Percentiles rank a stretch among this genome's conserved stretches.
Conservation (phyloP, 257 asterid species). For the Echites panduratus region DNA sequence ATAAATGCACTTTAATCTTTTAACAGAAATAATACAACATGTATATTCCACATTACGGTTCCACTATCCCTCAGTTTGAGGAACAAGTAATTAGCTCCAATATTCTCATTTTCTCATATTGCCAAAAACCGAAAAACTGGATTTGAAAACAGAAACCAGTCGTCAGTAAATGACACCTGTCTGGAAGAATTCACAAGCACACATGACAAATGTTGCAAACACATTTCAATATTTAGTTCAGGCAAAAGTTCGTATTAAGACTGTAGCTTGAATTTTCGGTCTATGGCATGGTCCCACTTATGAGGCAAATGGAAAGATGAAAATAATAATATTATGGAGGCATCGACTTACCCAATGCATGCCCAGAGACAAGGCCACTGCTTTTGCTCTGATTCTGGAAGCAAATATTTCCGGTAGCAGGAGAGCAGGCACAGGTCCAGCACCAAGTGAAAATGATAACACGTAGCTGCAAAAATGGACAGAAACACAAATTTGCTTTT, state of each 20-base stretch:
- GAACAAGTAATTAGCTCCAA: background rate
- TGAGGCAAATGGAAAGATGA: background rate
- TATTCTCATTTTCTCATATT: background rate
- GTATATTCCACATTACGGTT: background rate
- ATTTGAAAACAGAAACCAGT: background rate
- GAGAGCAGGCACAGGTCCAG: slow-evolving; percentile 99
- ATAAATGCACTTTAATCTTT: background rate
- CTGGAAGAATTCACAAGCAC: background rate
- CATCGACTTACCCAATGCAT: slow-evolving; percentile 78
- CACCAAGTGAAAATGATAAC: slow-evolving; percentile 89
- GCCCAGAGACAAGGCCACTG: slow-evolving; percentile 83
- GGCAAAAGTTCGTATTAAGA: background rate
- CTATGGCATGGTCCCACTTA: too few relatives aligned
- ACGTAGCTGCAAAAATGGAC: slow-evolving; percentile 51
- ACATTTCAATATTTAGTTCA: background rate
- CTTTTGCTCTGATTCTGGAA: slow-evolving; percentile 91
- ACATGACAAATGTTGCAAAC: background rate
- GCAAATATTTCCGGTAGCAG: slow-evolving; percentile 86
- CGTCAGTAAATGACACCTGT: background rate
- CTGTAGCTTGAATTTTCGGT: background rate
- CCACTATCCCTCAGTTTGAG: background rate
- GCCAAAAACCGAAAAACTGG: background rate
- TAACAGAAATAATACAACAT: background rate
- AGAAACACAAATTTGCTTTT: background rate
- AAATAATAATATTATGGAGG: too few relatives aligned